These are phyloP conservation scores for Plasmodium cynomolgi DNA, from an alignment of 169 alveolate species.

Conservation along the genomic window DNA sequence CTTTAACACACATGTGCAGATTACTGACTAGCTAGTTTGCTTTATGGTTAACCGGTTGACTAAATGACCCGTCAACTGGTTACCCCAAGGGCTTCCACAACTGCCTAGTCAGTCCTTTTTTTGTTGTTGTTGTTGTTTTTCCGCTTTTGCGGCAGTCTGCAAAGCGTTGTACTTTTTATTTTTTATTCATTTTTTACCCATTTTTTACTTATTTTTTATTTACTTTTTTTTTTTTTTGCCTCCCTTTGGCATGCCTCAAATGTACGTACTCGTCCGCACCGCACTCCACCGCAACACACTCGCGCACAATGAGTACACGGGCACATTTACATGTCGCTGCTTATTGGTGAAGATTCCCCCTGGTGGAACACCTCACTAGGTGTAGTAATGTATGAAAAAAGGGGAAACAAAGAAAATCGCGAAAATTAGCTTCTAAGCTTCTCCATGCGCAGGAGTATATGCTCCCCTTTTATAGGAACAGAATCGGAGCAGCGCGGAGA, in stretches of 20 bases:
- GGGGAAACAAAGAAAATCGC: neutral
- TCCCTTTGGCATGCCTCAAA: neutral
- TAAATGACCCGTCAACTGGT: neutral
- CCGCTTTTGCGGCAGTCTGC: neutral
- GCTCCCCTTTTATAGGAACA: neutral
- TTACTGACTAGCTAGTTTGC: neutral
- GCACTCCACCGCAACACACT: neutral
- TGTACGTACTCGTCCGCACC: neutral
- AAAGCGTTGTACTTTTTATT: neutral
- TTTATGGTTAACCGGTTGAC: neutral
- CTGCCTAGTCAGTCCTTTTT: neutral
- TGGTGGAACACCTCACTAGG: neutral
- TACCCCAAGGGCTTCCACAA: neutral
- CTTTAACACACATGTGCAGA: neutral
- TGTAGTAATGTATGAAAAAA: neutral
- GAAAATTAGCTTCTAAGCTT: neutral
- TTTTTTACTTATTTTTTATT: no score
- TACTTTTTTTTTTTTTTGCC: neutral
- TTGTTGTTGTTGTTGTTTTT: neutral
- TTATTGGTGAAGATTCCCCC: neutral
- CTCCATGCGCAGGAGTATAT: neutral
- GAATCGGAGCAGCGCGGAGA: neutral
- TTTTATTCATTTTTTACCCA: no score
- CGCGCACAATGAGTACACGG: neutral
- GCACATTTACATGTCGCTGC: neutral